Percentiles rank a stretch among this genome's conserved stretches.
Conservation (phyloP, 2,329 filamentous ascomycete genomes). For the Dendryphion nanum region DNA sequence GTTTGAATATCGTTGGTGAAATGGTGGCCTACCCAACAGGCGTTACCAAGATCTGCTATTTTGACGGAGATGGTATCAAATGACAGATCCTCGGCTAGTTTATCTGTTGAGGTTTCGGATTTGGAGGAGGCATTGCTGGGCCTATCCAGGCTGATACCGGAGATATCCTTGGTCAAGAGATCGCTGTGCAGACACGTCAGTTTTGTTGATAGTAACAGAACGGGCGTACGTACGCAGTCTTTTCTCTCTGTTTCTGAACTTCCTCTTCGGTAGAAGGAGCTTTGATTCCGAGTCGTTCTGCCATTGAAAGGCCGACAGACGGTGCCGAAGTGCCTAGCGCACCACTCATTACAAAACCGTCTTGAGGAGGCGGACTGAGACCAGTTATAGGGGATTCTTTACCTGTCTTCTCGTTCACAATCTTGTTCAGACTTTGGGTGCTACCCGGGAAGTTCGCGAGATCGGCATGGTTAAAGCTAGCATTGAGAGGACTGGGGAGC, state of each 20-base stretch:
- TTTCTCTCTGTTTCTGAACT: constrained; percentile 78
- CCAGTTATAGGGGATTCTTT: constrained; percentile 47
- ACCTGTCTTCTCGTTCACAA: constrained; percentile 72
- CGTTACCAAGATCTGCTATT: constrained; percentile 96
- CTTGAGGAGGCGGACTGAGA: constrained; percentile 40
- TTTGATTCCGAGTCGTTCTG: constrained; percentile 56
- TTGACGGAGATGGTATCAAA: constrained; percentile 93
- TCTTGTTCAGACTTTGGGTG: constrained; percentile 76
- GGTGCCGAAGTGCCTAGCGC: constrained; percentile 51
- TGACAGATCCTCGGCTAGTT: constrained; percentile 59
- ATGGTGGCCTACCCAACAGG: constrained; percentile 98
- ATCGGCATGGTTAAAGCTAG: constrained; percentile 80
- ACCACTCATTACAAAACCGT: constrained; percentile 55
- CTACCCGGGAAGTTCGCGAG: constrained; percentile 58
- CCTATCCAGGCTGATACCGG: constrained; percentile 87
- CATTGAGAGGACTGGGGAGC: constrained; percentile 89
- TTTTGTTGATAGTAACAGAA: neutral
- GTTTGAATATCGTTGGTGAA: constrained; percentile 99
- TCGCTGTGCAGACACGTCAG: constrained; percentile 56
- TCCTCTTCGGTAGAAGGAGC: constrained; percentile 51
- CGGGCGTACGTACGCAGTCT: constrained; percentile 74
- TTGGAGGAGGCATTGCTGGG: constrained; percentile 53
- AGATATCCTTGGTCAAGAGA: constrained; percentile 87
- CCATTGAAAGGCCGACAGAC: constrained; percentile 55
- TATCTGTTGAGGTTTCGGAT: constrained; percentile 50